phyloP scores from a whole-genome alignment of 2,329 filamentous ascomycete genomes.

The Beauveria caledonica region DNA sequence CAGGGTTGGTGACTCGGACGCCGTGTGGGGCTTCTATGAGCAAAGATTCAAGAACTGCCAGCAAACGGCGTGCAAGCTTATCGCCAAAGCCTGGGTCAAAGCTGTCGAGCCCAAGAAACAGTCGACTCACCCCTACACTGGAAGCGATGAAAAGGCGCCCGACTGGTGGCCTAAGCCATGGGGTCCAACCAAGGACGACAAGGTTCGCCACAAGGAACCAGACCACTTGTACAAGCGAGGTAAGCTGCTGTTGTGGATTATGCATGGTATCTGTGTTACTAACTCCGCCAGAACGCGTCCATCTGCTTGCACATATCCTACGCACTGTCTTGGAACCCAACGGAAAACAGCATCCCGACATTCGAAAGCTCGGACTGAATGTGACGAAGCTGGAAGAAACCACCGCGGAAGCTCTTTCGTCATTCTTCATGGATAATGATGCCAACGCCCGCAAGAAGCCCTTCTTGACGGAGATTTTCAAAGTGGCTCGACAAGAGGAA shows the following conservation, averaged over 20 bases:
- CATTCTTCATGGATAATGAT: constrained; percentile 51
- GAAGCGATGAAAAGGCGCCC: constrained; percentile 52
- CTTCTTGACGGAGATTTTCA: constrained; percentile 53
- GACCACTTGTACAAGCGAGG: constrained; percentile 64
- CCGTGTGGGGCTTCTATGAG: constrained; percentile 52
- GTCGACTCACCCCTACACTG: constrained; percentile 63
- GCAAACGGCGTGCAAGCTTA: constrained; percentile 62
- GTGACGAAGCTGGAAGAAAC: constrained; percentile 50
- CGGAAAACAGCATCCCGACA: constrained; percentile 39
- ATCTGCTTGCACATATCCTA: constrained; percentile 53
- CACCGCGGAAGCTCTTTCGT: constrained; percentile 48
- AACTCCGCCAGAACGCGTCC: constrained; percentile 43
- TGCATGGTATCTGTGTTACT: neutral
- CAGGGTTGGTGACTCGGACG: constrained; percentile 43
- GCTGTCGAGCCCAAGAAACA: constrained; percentile 70
- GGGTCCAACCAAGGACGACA: constrained; percentile 41
- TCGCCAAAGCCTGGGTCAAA: constrained; percentile 70
- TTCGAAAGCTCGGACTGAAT: constrained; percentile 45
- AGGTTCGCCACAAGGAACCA: constrained; percentile 61
- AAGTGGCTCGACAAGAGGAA: constrained; percentile 49
- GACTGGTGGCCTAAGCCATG: constrained; percentile 59
- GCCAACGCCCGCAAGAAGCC: constrained; percentile 47
- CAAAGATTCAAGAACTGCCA: constrained; percentile 58
- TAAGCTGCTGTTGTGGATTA: constrained; percentile 26
- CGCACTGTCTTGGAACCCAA: constrained; percentile 45